A percentile compares a stretch with the other conserved stretches of the same genome.
Evolutionary conservation across 2,329 filamentous ascomycete species (phyloP).

Genomic region (Colletotrichum lindemuthianum): DNA sequence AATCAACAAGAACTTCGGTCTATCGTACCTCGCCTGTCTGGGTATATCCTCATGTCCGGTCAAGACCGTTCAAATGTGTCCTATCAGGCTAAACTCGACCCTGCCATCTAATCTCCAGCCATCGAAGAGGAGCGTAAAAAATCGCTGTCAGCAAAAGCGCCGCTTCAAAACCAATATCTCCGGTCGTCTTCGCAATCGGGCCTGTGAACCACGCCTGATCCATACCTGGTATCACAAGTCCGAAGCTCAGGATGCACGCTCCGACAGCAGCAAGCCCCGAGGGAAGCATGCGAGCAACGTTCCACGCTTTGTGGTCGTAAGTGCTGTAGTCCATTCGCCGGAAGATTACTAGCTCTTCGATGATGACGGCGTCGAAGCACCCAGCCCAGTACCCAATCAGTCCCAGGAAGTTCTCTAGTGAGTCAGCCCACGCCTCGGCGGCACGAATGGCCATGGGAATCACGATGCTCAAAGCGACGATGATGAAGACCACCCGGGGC

Average conservation of each 20-base stretch:
- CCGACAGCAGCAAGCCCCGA: slow-evolving; percentile 54
- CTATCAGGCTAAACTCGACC: slow-evolving; percentile 39
- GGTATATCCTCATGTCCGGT: neutral
- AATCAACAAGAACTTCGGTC: slow-evolving; percentile 27
- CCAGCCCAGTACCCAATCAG: slow-evolving; percentile 59
- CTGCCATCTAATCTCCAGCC: slow-evolving; percentile 47
- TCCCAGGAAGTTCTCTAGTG: slow-evolving; percentile 55
- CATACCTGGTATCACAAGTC: slow-evolving; percentile 54
- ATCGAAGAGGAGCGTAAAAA: slow-evolving; percentile 52
- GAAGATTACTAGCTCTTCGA: slow-evolving; percentile 55
- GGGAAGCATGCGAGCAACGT: slow-evolving; percentile 53
- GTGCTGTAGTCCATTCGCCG: slow-evolving; percentile 52
- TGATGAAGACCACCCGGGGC: slow-evolving; percentile 52
- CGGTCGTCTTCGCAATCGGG: slow-evolving; percentile 53
- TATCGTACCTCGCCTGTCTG: slow-evolving; percentile 27
- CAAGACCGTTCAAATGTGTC: neutral
- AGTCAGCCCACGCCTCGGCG: slow-evolving; percentile 51
- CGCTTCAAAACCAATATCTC: slow-evolving; percentile 57
- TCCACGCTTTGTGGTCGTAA: slow-evolving; percentile 56
- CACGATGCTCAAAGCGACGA: slow-evolving; percentile 51
- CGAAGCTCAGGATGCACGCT: slow-evolving; percentile 55
- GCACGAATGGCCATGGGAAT: slow-evolving; percentile 54
- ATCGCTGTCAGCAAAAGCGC: slow-evolving; percentile 53
- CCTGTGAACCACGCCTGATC: slow-evolving; percentile 55
- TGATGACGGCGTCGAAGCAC: slow-evolving; percentile 52